Evolutionary conservation across 176 grass and related monocot species (phyloP).

Genomic region (Carex kokanica): DNA sequence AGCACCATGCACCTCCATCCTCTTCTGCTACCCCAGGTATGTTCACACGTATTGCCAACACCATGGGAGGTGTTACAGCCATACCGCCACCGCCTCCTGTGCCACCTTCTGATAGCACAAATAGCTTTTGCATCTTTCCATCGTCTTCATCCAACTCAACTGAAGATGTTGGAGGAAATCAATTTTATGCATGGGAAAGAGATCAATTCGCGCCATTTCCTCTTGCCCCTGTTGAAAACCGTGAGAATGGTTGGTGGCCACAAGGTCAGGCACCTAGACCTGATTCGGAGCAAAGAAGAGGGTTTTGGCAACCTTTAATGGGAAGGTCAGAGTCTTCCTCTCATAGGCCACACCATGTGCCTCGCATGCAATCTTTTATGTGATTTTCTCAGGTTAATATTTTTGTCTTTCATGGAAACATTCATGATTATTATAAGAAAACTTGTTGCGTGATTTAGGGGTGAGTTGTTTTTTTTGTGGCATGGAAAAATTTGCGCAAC

Average conservation of each 20-base stretch:
- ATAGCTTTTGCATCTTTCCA: constrained; percentile 55
- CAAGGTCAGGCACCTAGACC: constrained; percentile 10
- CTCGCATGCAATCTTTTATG: constrained; percentile 31
- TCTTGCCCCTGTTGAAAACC: constrained; percentile 48
- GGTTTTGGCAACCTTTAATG: constrained; percentile 15
- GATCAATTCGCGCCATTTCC: constrained; percentile 63
- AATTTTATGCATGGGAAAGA: constrained; percentile 73
- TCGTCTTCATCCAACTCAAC: constrained; percentile 46
- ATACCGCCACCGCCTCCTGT: constrained; percentile 31
- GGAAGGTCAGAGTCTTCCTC: neutral
- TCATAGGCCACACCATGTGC: constrained; percentile 8
- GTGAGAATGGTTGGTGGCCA: constrained; percentile 63
- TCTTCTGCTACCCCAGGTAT: constrained; percentile 40
- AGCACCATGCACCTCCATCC: constrained; percentile 54
- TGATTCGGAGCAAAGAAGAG: constrained; percentile 24
- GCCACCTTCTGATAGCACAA: constrained; percentile 34
- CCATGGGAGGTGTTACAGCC: constrained; percentile 17
- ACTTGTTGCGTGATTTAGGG: neutral
- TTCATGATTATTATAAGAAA: constrained; percentile 2
- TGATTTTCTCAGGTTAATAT: neutral
- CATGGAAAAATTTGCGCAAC: constrained; percentile 4
- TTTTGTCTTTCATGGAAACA: constrained; percentile 15
- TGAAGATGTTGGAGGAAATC: constrained; percentile 53
- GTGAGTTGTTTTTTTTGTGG: neutral
- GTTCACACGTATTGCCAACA: constrained; percentile 35